Evolutionary conservation across 495 filamentous ascomycete genomes (phyloP), one percentile per base, ranked within the genome.

Genomic region (Viridothelium virens): DNA sequence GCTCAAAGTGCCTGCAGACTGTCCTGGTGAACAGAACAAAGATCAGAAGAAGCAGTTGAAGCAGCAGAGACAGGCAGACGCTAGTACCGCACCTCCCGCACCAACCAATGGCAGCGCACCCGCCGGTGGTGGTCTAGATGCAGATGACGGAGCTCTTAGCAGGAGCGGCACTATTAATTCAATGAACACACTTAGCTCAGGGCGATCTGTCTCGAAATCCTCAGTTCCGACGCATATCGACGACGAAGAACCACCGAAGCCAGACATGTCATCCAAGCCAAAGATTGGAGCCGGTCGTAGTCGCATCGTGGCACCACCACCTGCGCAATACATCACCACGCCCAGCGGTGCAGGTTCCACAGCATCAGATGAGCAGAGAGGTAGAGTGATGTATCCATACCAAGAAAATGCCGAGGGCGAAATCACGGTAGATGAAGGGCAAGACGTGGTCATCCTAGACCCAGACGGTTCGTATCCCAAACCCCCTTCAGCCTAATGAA

Each of bases 1-100:
- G 78, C 90, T 99, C 87, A 99, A 97, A 74, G 95, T 97, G 1
- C 92, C 94, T 0, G 91, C 94, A 3, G 89, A 93, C 70, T 99
- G 94, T 71, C 94, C 94, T 0, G 94, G 94, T 46, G 94, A 97
- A 75, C 87, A 90, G 73, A 85, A 82, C 44, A 97, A 97, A 77
- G 95, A 97, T 64, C 91, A 95, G 65, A 90, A 87, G 80, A 97
- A 96, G 80, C 93, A 90, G 70, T 79, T 94, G 62, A 97, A 97
- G 75, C 83, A 78, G 34, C 86, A 90, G 71, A 84, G 89, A 61
- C 92, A 97, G 77, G 86, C 87, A 68, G 82, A 89, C 11, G 89
- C 91, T n/a, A 88, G 87, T 70, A 74, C 84, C 14, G 71, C 82
- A 77, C 61, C 75, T 80, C 1, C 39, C 14, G 48, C 66, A 6